Conservation (phyloP, 2,329 filamentous ascomycete species). For the Cercospora sp. region DNA sequence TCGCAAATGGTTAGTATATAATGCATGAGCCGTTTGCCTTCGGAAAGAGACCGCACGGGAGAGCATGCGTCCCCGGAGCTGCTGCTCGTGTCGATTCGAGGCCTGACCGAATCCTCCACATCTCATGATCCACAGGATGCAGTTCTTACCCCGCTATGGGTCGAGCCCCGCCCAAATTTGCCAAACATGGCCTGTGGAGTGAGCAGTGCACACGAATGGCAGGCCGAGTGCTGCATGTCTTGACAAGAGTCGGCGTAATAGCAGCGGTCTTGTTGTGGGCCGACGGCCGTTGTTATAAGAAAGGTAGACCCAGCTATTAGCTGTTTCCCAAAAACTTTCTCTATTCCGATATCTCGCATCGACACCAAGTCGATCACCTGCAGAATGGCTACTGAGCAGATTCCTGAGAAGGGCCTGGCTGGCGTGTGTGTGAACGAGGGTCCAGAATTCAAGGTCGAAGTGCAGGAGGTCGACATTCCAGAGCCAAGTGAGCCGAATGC, state of each 20-base stretch:
- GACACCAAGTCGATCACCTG: neutral
- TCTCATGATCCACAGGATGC: neutral
- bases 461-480: slow-evolving; percentile 52
- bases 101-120: neutral
- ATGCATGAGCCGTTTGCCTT: neutral
- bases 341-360: neutral
- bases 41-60: neutral
- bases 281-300: neutral
- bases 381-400: slow-evolving; percentile 14
- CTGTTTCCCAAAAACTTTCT: neutral
- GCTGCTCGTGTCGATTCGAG: neutral
- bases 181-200: neutral
- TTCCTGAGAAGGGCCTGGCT: slow-evolving; percentile 54
- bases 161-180: neutral
- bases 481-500: slow-evolving; percentile 44
- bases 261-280: neutral
- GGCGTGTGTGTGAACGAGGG: slow-evolving; percentile 55
- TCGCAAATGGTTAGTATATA: neutral
- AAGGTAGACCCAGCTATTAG: neutral
- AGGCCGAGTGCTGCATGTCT: neutral
- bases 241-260: neutral
- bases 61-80: neutral
- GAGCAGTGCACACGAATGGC: neutral
- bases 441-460: slow-evolving; percentile 50
- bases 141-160: neutral